Base-by-base conservation (phyloP, 2,329 filamentous ascomycete genomes). In the Penicillium crustosum region DNA sequence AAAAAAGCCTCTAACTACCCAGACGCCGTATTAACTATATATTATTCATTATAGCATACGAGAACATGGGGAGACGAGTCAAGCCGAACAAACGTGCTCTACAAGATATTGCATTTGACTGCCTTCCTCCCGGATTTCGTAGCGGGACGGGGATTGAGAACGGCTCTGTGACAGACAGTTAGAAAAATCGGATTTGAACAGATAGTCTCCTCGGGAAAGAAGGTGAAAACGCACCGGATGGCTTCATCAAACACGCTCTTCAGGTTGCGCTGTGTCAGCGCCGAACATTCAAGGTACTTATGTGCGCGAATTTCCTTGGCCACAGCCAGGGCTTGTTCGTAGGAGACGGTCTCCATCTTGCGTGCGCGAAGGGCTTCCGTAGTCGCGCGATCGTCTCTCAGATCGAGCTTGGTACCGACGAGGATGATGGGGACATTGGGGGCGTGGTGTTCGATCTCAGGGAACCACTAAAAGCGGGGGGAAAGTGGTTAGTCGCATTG, bases 161-260 rank as follows among this genome's bases (percentile, higher is more conserved):
- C 79, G 47, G 79, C 79, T 57, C 79, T 81, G 56, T 25, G 21
- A 12, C 2, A 7, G 27, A 44, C 15, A 15, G 31, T 50, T 49
- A 47, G 48, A 31, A 41, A 55, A 12, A 17, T 2, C 17, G n/a
- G 9, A 12, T 39, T 21, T 12, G 9, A 21, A 38, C 36, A 19
- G n/a, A 36, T 38, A 23, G 2, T 21, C 19, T 53, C 19, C 33
- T 12, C 10, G 43, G 21, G 10, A n/a, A 38, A 42, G 29, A 17
- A 17, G 9, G 2, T 31, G 21, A 21, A 19, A 21, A 79, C 88
- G 68, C 80, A 97, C 94, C 94, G 89, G 73, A 99, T 99, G 35
- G 94, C 94, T 79, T 97, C 93, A 73, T 99, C 94, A 73, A 99
- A 99, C 49, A 99, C 94, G 70, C 91, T 96, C 87, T 99, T 99